Base-by-base conservation (phyloP, 1,139 yeast species). In the Taphrina sp. region DNA sequence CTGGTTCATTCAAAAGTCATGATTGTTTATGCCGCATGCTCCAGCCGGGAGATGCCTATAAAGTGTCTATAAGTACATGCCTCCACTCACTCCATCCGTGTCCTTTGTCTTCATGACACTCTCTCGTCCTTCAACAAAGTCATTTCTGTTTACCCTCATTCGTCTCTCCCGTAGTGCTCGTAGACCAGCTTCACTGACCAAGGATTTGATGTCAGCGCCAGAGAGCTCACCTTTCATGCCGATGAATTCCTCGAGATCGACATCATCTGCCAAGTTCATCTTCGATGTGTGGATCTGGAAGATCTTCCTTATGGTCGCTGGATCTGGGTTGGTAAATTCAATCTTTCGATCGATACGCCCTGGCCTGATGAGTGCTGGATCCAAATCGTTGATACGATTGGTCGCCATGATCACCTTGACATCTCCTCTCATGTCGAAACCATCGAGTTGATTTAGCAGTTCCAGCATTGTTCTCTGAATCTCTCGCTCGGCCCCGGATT, bases 331-430 rank as follows among this genome's bases (percentile, higher is more conserved):
- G 73, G 92, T 97, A 73, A 94, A 94, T 67, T 90, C 76, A 67
- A 94, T 94, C 76, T 94, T 94, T 68, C 98, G 81, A 72, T 94
- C 99, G 68, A 94, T 92, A 78, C 99, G 85, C 47, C 99, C 99
- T 0, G 99, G 99, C 73, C 99, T 83, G 65, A 94, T 89, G 68
- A 92, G 79, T 4, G 99, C 99, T 4, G 98, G 98, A 71, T 94
- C 99, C 66, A 94, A 78, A 24, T 89, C 80, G 71, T 92, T 98
- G 65, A 92, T 90, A 70, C 85, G 90, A 73, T 94, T 94, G 16
- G 99, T 94, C 19, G 99, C 99, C 98, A 94, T 92, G 62, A 94
- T 89, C 41, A 94, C 98, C 76, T 94, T 94, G 63, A 94, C 95
- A 68, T 92, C 98, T 55, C 97, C 97, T 67, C 97, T 80, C 71